These are phyloP conservation scores for Lupinus albus DNA, from an alignment of 306 rosid genomes.

Conservation along the genomic window DNA sequence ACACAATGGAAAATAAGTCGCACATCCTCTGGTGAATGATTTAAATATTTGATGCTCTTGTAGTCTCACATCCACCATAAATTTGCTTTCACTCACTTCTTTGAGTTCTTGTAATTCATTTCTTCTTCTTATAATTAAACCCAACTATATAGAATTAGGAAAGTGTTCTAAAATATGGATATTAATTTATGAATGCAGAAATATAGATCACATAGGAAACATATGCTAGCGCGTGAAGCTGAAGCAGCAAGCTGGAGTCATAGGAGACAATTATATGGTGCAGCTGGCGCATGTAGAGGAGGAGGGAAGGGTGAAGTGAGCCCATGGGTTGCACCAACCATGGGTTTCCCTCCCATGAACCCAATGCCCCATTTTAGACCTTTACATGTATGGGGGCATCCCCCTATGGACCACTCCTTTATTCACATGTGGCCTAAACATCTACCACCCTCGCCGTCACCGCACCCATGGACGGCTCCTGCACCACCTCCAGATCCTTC, in stretches of 20 bases:
- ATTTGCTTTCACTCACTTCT: no score
- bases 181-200: constrained; percentile 55
- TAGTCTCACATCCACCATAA: no score
- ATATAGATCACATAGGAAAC: constrained; percentile 89
- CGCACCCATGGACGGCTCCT: constrained; percentile 46
- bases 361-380: constrained; percentile 72
- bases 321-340: constrained; percentile 68
- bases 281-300: constrained; percentile 7
- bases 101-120: no score
- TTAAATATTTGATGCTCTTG: no score
- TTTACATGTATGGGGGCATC: constrained; percentile 98
- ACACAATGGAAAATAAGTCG: no score
- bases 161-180: not conserved
- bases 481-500: constrained; percentile 58
- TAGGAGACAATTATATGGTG: constrained; percentile 62
- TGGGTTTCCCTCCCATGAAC: constrained; percentile 68
- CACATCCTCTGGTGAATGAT: no score
- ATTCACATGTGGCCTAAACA: constrained; percentile 72
- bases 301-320: constrained; percentile 54
- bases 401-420: constrained; percentile 62
- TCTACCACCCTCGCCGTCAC: constrained; percentile 44
- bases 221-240: constrained; percentile 89
- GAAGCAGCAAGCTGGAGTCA: constrained; percentile 92
- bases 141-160: no score
- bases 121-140: no score